Conservation (phyloP, 805 yeast genomes). For the Monosporozyma solicola region DNA sequence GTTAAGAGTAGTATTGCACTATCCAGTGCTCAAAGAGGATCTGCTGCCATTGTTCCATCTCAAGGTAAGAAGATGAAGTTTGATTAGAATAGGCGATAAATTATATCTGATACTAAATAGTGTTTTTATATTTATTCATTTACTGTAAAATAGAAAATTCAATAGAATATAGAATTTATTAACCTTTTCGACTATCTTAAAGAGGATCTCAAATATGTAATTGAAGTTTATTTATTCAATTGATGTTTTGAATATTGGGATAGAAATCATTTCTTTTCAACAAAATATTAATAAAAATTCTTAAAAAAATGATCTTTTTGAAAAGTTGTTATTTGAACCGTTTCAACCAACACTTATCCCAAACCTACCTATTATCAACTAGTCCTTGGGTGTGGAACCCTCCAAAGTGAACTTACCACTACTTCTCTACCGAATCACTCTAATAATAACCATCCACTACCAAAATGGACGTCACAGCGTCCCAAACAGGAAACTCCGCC, state of each 20-base stretch:
- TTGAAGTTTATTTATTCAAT: not conserved
- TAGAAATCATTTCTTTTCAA: not conserved
- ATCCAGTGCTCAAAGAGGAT: slow-evolving; percentile 81
- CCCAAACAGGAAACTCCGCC: not conserved
- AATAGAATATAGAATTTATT: not conserved
- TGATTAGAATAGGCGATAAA: slow-evolving; percentile 30
- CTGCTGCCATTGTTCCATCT: slow-evolving; percentile 81
- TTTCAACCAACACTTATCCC: too few species aligned
- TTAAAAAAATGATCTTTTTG: too few species aligned
- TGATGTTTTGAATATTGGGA: not conserved
- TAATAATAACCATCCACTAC: not conserved
- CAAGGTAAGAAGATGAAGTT: slow-evolving; percentile 81
- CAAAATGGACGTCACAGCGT: not conserved
- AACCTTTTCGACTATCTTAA: not conserved
- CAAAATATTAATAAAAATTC: not conserved
- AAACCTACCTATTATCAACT: too few species aligned
- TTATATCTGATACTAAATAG: not conserved
- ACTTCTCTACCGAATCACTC: too few species aligned
- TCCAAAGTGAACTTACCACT: too few species aligned
- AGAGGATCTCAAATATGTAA: too few species aligned
- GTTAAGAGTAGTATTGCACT: slow-evolving; percentile 74
- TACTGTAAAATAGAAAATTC: not conserved
- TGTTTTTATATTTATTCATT: not conserved
- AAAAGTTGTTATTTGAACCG: too few species aligned
- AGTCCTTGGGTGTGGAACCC: too few species aligned